phyloP scores from a whole-genome alignment of 208 protist genomes.

The Leishmania lainsoni region DNA sequence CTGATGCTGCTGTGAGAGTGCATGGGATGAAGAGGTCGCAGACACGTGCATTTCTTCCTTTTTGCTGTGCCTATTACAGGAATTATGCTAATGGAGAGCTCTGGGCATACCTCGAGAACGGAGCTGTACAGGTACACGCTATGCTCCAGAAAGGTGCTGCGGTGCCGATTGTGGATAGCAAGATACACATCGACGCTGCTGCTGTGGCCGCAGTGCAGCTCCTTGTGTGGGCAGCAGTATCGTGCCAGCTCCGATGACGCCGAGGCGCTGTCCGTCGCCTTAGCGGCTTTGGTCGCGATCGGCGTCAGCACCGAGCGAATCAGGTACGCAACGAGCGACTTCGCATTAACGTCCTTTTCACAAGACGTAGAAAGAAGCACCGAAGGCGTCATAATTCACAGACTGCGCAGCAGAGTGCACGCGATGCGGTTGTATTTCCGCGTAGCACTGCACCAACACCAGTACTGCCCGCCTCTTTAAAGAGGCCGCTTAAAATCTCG shows the following conservation, averaged over 20 bases:
- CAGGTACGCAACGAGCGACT: constrained; percentile 28
- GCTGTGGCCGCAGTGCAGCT: constrained; percentile 21
- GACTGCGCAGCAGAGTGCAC: background rate
- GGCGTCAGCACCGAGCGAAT: constrained; percentile 23
- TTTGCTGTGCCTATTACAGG: constrained; percentile 28
- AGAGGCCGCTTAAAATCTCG: background rate
- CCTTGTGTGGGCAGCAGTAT: constrained; percentile 15
- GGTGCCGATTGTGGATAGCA: constrained; percentile 47
- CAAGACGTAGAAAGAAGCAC: constrained; percentile 28
- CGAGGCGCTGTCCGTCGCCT: background rate
- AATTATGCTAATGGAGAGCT: constrained; percentile 63
- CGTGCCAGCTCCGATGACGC: background rate
- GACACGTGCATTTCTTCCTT: background rate
- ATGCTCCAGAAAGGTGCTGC: constrained; percentile 67
- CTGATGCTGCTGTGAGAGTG: background rate
- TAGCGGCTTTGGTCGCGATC: background rate
- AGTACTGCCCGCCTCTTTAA: background rate
- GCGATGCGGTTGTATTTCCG: background rate
- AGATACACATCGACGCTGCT: constrained; percentile 46
- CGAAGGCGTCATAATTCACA: constrained; percentile 5
- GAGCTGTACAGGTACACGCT: constrained; percentile 64
- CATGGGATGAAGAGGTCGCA: background rate
- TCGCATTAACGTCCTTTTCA: constrained; percentile 36
- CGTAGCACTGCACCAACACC: background rate
- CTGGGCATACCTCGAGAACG: constrained; percentile 40